Evolutionary conservation across 78 protist genomes (phyloP), one percentile per base, ranked within the genome.

Genomic region (Mantamonas sphyraenae): DNA sequence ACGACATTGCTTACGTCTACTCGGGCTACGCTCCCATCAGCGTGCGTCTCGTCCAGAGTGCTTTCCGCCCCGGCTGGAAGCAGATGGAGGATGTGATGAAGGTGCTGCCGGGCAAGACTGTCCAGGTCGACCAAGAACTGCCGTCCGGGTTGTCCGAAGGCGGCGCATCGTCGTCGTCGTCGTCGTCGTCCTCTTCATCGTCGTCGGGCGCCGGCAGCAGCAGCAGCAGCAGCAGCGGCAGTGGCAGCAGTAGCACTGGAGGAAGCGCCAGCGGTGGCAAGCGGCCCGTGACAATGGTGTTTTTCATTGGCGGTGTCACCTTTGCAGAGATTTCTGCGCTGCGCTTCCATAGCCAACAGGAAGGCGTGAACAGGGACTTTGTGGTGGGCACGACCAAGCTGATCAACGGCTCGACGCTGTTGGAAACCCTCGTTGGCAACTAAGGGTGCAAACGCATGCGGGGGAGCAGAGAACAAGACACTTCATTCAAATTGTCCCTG

Each of bases 1-100:
- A 50, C 0, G 90, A 85, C 63, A n/a, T 67, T 30, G 50, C 74
- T 24, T 82, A 79, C 62, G 74, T 71, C n/a, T 76, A 33, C 68
- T 38, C 83, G 10, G 96, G 96, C 19, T n/a, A 88, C 73, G 89
- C 91, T 9, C 96, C 96, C 8, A 33, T 88, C 31, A 67, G 81
- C 26, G 67, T 81, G 22, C 75, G 92, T 19, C n/a, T 88, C 31
- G 61, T 86, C 30, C 77, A 90, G 68, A 22, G 22, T 3, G 73
- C 81, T 35, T 33, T 74, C 31, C 24, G 24, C 14, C 71, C 16
- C 40, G 28, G 56, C 35, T 20, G 33, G 40, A 33, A 64, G 63
- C 31, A 3, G 22, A 14, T 64, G 2, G 73, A 71, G 24, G 35
- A 65, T 19, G 51, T 37, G 28, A 17, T 74, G 47, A 57, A 42